Evolutionary conservation across 2,329 filamentous ascomycete species (phyloP), one percentile per base, ranked within the genome.

Genomic region (Penicillium sp.): DNA sequence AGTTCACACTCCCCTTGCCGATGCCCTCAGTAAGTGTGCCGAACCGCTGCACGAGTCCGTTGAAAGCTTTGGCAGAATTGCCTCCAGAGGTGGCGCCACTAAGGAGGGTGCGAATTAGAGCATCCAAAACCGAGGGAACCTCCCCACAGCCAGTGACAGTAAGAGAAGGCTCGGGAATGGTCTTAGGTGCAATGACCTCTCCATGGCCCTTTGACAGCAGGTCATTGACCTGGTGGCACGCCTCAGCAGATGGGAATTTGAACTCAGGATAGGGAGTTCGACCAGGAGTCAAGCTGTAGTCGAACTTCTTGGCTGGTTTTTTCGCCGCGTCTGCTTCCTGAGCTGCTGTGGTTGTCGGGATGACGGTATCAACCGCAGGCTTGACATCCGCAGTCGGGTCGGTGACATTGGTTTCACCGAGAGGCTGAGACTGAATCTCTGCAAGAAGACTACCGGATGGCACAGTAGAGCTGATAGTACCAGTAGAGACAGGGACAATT

Each of bases 1-100:
- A 94, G 72, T 93, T 82, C 8, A 93, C 88, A 58, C 89, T 91
- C 3, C 89, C 89, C 68, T 89, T 87, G 5, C 89, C 89, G 10
- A 89, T 78, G 7, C 89, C 87, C 45, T 84, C 81, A 35, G 87
- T 74, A 3, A 89, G 77, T 19, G 86, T 81, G 0, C 91, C 90
- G 65, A 89, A 93, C 37, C 79, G 83, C 19, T 84, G 71, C 2
- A 89, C 86, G 0, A 95, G 81, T 0, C 87, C 88, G 61, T 83
- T 80, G 64, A 94, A 86, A 6, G 91, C 89, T 44, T 81, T 83
- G 22, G 87, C 87, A 0, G 91, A 88, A 47, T 89, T 89, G 17
- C 75, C 81, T 53, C 81, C 81, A 0, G 83, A 85, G 0, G 87
- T 89, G 40, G 86, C 86, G 26, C 86, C 86, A 58, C 85, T 88